A percentile compares a stretch with the other conserved stretches of the same genome.
These are phyloP conservation scores for Sanghuangporus baumii DNA, from an alignment of 1,284 basidiomycete species.

Conservation along the genomic window DNA sequence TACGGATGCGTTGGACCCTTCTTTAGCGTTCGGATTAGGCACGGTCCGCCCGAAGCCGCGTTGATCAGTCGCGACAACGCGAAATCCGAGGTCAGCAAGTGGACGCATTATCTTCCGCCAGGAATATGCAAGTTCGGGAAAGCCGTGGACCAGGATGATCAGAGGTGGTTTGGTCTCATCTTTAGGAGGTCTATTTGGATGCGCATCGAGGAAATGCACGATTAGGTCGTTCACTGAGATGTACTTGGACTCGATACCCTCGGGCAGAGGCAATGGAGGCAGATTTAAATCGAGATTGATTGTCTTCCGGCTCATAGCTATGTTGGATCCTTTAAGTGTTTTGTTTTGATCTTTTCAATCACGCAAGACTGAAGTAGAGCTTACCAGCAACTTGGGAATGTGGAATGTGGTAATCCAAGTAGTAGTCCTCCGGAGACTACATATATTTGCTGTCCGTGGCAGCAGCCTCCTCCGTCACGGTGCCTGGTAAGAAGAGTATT, in stretches of 20 bases:
- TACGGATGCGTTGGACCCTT: not conserved
- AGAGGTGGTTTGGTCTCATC: conserved; percentile 30
- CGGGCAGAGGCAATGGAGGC: conserved; percentile 7
- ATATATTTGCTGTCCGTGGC: too few species aligned
- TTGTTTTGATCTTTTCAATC: not conserved
- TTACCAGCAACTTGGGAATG: too few species aligned
- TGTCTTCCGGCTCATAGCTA: not conserved
- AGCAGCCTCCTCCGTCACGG: too few species aligned
- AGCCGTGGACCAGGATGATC: conserved; percentile 57
- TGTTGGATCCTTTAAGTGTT: not conserved
- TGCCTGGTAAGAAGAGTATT: too few species aligned
- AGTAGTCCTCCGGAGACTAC: too few species aligned
- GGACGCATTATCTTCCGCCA: conserved; percentile 54
- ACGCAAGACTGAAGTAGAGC: too few species aligned
- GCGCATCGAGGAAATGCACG: conserved; percentile 14
- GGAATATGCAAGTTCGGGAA: conserved; percentile 60
- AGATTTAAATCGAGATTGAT: not conserved
- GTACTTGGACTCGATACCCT: conserved; percentile 7
- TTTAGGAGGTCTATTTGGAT: not conserved
- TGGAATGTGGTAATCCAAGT: too few species aligned
- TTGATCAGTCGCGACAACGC: conserved; percentile 32
- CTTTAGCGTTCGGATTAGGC: conserved; percentile 7
- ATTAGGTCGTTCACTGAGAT: conserved; percentile 11
- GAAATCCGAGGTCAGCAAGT: conserved; percentile 35
- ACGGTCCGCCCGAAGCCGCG: conserved; percentile 31